A percentile compares a stretch with the other conserved stretches of the same genome.
Conservation (phyloP, 2,329 filamentous ascomycete species). For the Fusarium brevicatenulatum region DNA sequence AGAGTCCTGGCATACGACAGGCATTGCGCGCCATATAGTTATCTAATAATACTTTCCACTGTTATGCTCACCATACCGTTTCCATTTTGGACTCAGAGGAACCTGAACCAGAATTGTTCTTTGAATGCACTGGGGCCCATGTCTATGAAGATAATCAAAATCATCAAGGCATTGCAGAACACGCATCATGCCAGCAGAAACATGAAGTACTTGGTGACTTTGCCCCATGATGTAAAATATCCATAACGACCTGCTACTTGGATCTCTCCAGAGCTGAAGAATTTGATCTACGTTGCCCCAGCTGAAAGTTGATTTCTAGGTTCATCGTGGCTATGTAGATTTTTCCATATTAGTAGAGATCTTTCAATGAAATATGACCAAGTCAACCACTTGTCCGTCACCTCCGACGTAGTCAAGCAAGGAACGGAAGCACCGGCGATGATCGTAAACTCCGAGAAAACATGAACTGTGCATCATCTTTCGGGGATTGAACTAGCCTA, state of each 20-base stretch:
- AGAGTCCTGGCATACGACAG: neutral
- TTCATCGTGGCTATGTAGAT: too few species aligned
- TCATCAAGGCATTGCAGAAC: neutral
- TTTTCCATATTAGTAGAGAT: neutral
- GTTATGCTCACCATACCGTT: rapidly evolving
- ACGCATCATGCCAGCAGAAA: neutral
- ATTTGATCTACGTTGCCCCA: too few species aligned
- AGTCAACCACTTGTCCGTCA: too few species aligned
- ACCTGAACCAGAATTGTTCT: rapidly evolving
- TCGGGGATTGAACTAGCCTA: too few species aligned
- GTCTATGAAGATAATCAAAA: neutral
- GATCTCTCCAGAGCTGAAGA: too few species aligned
- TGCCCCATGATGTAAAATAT: neutral
- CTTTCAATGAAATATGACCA: neutral
- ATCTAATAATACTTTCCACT: too few species aligned
- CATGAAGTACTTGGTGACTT: neutral
- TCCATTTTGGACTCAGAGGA: too few species aligned
- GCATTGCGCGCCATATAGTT: neutral
- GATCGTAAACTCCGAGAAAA: neutral
- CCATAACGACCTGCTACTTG: too few species aligned
- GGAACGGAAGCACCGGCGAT: neutral
- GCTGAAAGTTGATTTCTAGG: too few species aligned
- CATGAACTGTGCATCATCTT: neutral
- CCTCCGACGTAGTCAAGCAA: neutral
- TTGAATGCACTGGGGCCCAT: neutral